Evolutionary conservation across 2,329 filamentous ascomycete genomes (phyloP).

Genomic region (Zalaria sp.): DNA sequence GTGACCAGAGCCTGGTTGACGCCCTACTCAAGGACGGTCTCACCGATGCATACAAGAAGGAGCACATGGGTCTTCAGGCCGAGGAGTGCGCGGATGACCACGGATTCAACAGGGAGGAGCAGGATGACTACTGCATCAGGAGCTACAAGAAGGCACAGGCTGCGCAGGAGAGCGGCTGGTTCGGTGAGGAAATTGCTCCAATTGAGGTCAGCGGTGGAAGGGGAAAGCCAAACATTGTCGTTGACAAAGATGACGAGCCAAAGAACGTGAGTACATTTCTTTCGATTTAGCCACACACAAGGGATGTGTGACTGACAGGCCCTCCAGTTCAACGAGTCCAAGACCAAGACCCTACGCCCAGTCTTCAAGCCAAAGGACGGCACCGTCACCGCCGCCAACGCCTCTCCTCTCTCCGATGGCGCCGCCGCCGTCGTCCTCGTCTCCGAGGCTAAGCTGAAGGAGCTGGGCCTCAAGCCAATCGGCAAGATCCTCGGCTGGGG

Average conservation of each 20-base stretch:
- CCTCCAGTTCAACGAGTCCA: constrained; percentile 34
- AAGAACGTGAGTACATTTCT: constrained; percentile 52
- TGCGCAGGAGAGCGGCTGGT: constrained; percentile 67
- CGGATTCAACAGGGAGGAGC: constrained; percentile 64
- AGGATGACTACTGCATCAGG: constrained; percentile 92
- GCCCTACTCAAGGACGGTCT: constrained; percentile 89
- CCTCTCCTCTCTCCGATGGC: constrained; percentile 89
- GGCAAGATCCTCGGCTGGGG: constrained; percentile 97
- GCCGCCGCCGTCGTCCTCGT: constrained; percentile 85
- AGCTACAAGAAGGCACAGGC: constrained; percentile 89
- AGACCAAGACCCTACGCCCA: constrained; percentile 45
- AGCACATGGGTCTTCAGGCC: constrained; percentile 89
- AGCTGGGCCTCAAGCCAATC: constrained; percentile 78
- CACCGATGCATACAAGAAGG: constrained; percentile 86
- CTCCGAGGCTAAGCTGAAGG: constrained; percentile 85
- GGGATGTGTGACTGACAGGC: no score
- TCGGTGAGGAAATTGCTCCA: constrained; percentile 76
- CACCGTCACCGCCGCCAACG: constrained; percentile 91
- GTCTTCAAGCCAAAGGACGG: constrained; percentile 72
- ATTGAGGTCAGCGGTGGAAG: constrained; percentile 77
- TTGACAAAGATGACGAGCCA: constrained; percentile 86
- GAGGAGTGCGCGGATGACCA: constrained; percentile 88
- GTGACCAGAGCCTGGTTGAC: constrained; percentile 77
- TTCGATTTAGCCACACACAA: not conserved
- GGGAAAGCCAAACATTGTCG: constrained; percentile 69